Conservation (phyloP, 108 stramenopile genomes). For the Cyclostephanos tholiformis region DNA sequence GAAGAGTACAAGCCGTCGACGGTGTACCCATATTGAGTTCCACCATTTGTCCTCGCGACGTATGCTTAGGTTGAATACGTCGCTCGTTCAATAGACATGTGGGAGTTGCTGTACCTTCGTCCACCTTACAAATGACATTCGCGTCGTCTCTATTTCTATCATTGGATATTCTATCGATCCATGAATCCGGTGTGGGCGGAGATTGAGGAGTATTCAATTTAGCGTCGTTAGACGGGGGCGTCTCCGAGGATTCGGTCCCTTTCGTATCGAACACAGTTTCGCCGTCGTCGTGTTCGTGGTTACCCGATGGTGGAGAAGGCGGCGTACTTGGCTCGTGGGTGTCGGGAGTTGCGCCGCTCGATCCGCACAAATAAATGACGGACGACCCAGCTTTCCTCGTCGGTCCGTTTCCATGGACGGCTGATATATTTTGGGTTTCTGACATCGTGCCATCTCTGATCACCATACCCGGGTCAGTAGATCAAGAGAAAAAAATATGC, state of each 20-base stretch:
- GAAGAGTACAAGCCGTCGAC: background rate
- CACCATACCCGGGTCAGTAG: background rate
- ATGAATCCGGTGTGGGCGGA: slow-evolving; percentile 29
- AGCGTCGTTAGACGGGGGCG: slow-evolving; percentile 22
- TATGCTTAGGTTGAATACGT: background rate
- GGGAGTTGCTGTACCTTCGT: background rate
- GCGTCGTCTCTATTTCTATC: background rate
- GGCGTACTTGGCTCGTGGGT: slow-evolving; percentile 10
- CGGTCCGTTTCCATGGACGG: background rate
- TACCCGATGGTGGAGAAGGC: slow-evolving; percentile 1
- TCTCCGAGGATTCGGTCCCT: background rate
- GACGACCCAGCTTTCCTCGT: background rate
- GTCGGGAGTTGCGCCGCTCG: slow-evolving; percentile 3
- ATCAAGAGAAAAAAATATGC: too few relatives aligned
- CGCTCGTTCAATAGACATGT: slow-evolving; percentile 11
- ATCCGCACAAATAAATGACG: background rate
- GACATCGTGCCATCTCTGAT: slow-evolving; percentile 2
- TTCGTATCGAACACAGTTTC: background rate
- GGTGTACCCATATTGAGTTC: slow-evolving; percentile 10
- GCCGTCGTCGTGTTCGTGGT: background rate
- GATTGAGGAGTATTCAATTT: slow-evolving; percentile 10
- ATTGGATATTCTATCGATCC: slow-evolving; percentile 1
- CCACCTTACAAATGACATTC: background rate
- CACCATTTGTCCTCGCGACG: background rate
- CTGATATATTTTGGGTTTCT: background rate